Conservation (phyloP, 106 monocot species). For the Dendrobium huoshanense region DNA sequence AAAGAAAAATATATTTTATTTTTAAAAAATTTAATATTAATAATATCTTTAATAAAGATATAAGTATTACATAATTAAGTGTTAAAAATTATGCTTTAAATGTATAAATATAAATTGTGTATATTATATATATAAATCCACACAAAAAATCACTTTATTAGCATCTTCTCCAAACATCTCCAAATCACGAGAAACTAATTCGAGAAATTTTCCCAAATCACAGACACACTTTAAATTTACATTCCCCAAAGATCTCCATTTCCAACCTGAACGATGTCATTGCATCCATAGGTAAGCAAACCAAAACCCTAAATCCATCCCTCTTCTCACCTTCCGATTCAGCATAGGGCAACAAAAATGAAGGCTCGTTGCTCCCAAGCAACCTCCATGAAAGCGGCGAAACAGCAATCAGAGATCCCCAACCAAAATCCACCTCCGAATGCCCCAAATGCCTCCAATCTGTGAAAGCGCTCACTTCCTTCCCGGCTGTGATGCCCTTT, state of each 20-base stretch:
- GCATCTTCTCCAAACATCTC: too few relatives aligned
- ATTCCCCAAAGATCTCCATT: constrained; percentile 20
- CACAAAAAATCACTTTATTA: too few relatives aligned
- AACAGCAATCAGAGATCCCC: constrained; percentile 31
- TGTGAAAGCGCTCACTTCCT: constrained; percentile 36
- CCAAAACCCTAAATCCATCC: constrained; percentile 44
- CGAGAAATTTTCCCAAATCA: not conserved
- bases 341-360: constrained; percentile 46
- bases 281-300: constrained; percentile 20
- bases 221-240: not conserved
- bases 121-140: too few relatives aligned
- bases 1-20: too few relatives aligned
- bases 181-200: too few relatives aligned
- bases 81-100: too few relatives aligned
- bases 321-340: constrained; percentile 10
- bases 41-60: too few relatives aligned
- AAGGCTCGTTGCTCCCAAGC: constrained; percentile 44
- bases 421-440: constrained; percentile 52
- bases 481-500: constrained; percentile 41
- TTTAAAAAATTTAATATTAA: too few relatives aligned
- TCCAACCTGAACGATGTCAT: constrained; percentile 20
- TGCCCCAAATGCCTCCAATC: constrained; percentile 64
- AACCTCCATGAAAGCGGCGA: constrained; percentile 51
- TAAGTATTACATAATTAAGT: too few relatives aligned
- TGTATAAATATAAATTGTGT: too few relatives aligned